phyloP scores from a whole-genome alignment of 257 asterid genomes.

The Solanum clarkiae region DNA sequence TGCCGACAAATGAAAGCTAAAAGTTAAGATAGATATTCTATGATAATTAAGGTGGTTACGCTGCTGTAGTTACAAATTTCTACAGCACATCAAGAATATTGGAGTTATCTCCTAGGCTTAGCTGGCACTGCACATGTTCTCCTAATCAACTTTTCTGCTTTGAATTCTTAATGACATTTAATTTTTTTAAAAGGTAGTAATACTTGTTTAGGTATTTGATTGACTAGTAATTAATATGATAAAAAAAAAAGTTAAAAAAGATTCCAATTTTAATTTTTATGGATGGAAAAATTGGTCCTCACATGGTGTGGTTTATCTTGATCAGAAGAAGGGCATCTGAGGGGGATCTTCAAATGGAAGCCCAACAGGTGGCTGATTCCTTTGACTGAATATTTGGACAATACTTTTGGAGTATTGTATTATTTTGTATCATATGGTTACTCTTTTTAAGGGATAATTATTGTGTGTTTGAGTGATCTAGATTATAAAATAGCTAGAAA shows the following conservation, averaged over 20 bases:
- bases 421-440: neutral
- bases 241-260: neutral
- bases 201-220: neutral
- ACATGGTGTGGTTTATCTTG: slow-evolving; percentile 7
- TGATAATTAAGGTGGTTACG: neutral
- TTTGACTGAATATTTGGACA: neutral
- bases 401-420: neutral
- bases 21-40: neutral
- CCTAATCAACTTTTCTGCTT: neutral
- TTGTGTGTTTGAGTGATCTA: no score
- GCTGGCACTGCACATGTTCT: neutral
- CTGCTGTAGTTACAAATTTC: neutral
- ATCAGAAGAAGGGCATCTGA: neutral
- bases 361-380: slow-evolving; percentile 11
- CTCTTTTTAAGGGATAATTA: neutral
- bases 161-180: neutral
- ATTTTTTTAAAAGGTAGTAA: neutral
- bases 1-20: slow-evolving; percentile 1
- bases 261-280: slow-evolving; percentile 1
- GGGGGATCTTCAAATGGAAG: slow-evolving; percentile 4
- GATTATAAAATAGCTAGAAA: neutral
- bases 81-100: neutral
- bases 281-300: neutral
- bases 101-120: neutral
- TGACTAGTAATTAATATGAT: neutral